Evolutionary conservation across 2,329 filamentous ascomycete species (phyloP).

Genomic region (Taxawa tesnikishii): DNA sequence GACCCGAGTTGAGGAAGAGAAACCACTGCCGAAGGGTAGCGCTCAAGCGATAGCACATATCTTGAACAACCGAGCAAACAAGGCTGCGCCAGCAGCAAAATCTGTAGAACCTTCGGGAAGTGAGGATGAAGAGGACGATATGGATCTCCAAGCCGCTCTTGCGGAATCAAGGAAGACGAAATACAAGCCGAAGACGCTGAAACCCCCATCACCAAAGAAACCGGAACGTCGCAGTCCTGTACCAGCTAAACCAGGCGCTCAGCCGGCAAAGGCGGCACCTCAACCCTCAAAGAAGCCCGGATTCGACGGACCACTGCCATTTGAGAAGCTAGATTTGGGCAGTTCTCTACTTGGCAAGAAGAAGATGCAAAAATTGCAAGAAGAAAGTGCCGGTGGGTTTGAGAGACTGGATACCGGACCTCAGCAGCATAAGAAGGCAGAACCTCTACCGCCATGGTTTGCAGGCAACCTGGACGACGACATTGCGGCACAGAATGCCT

Average conservation of each 20-base stretch:
- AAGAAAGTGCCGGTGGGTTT: constrained; percentile 53
- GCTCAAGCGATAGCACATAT: constrained; percentile 56
- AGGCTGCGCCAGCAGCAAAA: constrained; percentile 31
- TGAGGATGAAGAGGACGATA: constrained; percentile 57
- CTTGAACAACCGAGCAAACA: constrained; percentile 61
- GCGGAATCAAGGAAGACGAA: constrained; percentile 49
- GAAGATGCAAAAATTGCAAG: constrained; percentile 39
- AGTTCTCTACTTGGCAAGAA: constrained; percentile 43
- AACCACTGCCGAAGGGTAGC: constrained; percentile 31
- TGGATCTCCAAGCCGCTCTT: constrained; percentile 67
- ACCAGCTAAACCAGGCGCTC: constrained; percentile 10
- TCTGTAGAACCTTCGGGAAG: constrained; percentile 20
- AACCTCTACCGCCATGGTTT: constrained; percentile 69
- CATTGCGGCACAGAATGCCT: constrained; percentile 33
- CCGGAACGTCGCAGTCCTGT: constrained; percentile 7
- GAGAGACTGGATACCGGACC: constrained; percentile 35
- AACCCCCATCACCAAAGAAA: constrained; percentile 3
- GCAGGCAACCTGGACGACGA: constrained; percentile 45
- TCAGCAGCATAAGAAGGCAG: constrained; percentile 32
- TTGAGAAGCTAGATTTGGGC: constrained; percentile 66
- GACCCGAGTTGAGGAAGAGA: constrained; percentile 26
- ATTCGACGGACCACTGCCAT: constrained; percentile 75
- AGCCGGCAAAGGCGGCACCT: constrained; percentile 16
- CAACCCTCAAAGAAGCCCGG: constrained; percentile 18
- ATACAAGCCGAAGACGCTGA: constrained; percentile 13